Evolutionary conservation across 768 basidiomycete genomes (phyloP).

Genomic region (Suillus alpinus): DNA sequence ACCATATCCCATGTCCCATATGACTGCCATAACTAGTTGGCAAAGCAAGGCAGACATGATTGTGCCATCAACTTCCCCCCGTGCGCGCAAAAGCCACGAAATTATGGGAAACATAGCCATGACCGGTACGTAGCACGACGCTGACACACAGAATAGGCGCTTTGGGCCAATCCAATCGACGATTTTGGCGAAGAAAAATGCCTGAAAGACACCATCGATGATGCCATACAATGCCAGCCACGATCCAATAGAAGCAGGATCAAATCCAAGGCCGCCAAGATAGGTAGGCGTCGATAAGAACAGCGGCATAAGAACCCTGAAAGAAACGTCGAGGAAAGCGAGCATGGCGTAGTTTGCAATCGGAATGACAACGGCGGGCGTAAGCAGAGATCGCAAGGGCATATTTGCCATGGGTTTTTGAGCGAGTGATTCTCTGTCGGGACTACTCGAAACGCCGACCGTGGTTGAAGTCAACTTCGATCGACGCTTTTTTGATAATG

Average conservation of each 20-base stretch:
- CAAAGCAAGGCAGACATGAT: slow-evolving; percentile 37
- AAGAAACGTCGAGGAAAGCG: slow-evolving; percentile 40
- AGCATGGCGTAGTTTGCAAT: slow-evolving; percentile 41
- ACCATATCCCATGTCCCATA: slow-evolving; percentile 45
- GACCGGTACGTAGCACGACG: slow-evolving; percentile 38
- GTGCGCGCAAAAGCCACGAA: slow-evolving; percentile 33
- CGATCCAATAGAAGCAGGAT: slow-evolving; percentile 40
- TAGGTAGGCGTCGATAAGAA: slow-evolving; percentile 43
- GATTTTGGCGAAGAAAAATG: slow-evolving; percentile 37
- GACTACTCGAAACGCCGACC: neutral
- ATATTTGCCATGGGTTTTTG: slow-evolving; percentile 19
- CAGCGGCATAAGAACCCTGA: slow-evolving; percentile 41
- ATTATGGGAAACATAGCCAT: slow-evolving; percentile 44
- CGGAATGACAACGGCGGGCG: slow-evolving; percentile 37
- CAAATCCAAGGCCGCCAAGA: slow-evolving; percentile 41
- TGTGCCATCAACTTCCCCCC: slow-evolving; percentile 15
- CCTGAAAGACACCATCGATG: slow-evolving; percentile 37
- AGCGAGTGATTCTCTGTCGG: neutral
- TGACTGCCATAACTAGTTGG: slow-evolving; percentile 21
- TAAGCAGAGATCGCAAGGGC: slow-evolving; percentile 30
- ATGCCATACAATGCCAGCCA: slow-evolving; percentile 36
- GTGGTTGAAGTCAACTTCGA: neutral
- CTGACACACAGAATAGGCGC: slow-evolving; percentile 36
- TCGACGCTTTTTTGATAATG: neutral
- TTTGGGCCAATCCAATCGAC: slow-evolving; percentile 42